Evolutionary conservation across 83 land plant genomes (phyloP).

Genomic region (Larix sibirica): DNA sequence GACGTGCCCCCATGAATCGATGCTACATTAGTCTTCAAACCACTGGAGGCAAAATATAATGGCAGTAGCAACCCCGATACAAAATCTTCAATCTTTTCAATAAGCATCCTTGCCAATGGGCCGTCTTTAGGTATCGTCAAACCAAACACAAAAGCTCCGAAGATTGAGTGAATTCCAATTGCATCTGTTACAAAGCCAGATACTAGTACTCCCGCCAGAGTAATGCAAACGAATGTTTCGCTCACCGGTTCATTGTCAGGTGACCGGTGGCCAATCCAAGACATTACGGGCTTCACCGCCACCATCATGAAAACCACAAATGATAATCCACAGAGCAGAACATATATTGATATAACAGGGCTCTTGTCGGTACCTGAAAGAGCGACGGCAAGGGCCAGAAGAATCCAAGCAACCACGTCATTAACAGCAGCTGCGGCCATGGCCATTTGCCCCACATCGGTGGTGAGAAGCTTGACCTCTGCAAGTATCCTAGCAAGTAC

Average conservation of each 20-base stretch:
- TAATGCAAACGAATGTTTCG: constrained; percentile 45
- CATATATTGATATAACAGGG: constrained; percentile 55
- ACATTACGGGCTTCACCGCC: constrained; percentile 33
- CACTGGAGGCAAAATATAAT: constrained; percentile 50
- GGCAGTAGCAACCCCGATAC: constrained; percentile 59
- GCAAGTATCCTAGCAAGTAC: constrained; percentile 78
- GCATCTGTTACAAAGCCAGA: constrained; percentile 55
- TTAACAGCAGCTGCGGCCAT: constrained; percentile 88
- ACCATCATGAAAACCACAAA: constrained; percentile 36
- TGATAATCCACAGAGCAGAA: constrained; percentile 40
- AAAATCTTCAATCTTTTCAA: constrained; percentile 70
- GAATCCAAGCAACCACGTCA: constrained; percentile 81
- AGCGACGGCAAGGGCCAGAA: constrained; percentile 78
- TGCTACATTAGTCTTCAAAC: constrained; percentile 55
- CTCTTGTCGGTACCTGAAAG: constrained; percentile 49
- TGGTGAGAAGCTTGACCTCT: constrained; percentile 78
- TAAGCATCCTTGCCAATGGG: constrained; percentile 41
- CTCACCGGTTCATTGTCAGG: constrained; percentile 61
- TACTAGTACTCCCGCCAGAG: constrained; percentile 45
- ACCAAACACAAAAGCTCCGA: constrained; percentile 55
- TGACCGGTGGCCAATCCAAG: constrained; percentile 36
- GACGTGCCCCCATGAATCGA: constrained; percentile 30
- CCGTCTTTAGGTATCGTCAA: constrained; percentile 57
- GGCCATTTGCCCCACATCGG: constrained; percentile 67
- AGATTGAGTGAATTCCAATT: constrained; percentile 63